Evolutionary conservation across 2,329 filamentous ascomycete genomes (phyloP).

Genomic region (Cladorrhinum sp.): DNA sequence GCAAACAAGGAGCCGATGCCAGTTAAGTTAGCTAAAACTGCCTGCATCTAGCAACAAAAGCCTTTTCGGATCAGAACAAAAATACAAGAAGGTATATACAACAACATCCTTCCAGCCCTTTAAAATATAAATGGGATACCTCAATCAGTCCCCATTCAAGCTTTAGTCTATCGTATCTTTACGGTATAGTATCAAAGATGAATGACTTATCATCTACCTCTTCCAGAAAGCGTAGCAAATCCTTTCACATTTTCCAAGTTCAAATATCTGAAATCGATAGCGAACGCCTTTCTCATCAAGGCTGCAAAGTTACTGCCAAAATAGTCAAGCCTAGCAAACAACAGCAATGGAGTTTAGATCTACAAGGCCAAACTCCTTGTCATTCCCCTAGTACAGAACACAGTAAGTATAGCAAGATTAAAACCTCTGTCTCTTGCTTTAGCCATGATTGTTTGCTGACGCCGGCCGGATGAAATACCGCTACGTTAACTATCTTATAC

Average conservation of each 20-base stretch:
- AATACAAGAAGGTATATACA: conserved; percentile 52
- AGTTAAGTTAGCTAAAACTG: conserved; percentile 66
- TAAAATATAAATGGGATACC: no score
- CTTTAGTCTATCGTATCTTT: no score
- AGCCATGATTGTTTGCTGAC: conserved; percentile 51
- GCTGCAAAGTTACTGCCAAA: conserved; percentile 82
- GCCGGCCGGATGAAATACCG: conserved; percentile 46
- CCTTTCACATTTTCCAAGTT: conserved; percentile 73
- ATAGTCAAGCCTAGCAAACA: conserved; percentile 90
- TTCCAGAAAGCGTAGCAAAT: conserved; percentile 75
- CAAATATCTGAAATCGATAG: conserved; percentile 84
- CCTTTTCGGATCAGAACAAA: conserved; percentile 67
- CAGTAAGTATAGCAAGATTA: conserved; percentile 34
- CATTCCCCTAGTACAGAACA: conserved; percentile 53
- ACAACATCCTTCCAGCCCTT: not conserved
- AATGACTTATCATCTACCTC: conserved; percentile 94
- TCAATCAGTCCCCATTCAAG: no score
- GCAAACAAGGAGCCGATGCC: conserved; percentile 60
- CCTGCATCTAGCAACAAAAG: conserved; percentile 95
- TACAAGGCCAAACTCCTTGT: conserved; percentile 72
- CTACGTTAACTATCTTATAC: conserved; percentile 59
- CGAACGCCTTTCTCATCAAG: conserved; percentile 91
- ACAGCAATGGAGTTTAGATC: conserved; percentile 87
- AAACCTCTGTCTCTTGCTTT: conserved; percentile 58
- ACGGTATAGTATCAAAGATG: conserved; percentile 94